Percentiles rank a stretch among this genome's conserved stretches.
phyloP scores from a whole-genome alignment of 352 stramenopile species.

The Phytophthora idaei region DNA sequence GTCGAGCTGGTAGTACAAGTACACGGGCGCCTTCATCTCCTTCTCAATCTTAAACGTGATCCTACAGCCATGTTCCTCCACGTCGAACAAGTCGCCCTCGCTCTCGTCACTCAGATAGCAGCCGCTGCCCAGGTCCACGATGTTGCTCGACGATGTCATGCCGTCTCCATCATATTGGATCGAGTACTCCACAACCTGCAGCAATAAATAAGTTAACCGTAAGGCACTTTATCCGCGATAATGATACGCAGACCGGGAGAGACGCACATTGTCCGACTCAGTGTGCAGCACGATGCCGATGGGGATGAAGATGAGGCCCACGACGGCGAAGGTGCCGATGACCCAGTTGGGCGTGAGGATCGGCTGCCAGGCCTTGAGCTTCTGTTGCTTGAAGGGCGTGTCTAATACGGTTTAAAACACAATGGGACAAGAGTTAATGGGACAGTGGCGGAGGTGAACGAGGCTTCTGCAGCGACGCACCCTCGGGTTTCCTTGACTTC shows the following conservation, averaged over 20 bases:
- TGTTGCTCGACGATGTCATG: conserved; percentile 59
- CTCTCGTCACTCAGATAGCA: conserved; percentile 67
- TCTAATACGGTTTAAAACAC: conserved; percentile 40
- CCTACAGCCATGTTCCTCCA: conserved; percentile 61
- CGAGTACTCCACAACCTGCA: conserved; percentile 89
- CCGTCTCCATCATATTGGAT: conserved; percentile 89
- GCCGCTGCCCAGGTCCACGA: conserved; percentile 57
- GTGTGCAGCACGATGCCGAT: conserved; percentile 91
- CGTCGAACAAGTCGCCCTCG: conserved; percentile 74
- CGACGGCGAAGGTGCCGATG: conserved; percentile 93
- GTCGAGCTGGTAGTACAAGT: conserved; percentile 98
- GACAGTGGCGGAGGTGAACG: not conserved
- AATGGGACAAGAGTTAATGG: not conserved
- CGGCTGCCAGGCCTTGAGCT: conserved; percentile 95
- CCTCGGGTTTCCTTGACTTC: conserved; percentile 87
- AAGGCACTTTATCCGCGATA: not conserved
- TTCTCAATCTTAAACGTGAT: conserved; percentile 90
- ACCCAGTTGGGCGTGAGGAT: conserved; percentile 97
- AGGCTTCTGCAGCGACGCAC: conserved; percentile 28
- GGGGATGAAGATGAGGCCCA: conserved; percentile 95
- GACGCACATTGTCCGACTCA: conserved; percentile 84
- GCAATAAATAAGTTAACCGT: conserved; percentile 4
- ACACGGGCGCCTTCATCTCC: conserved; percentile 96
- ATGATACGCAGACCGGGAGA: conserved; percentile 5
- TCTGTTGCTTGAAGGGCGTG: conserved; percentile 90